Evolutionary conservation across 2,329 filamentous ascomycete species (phyloP).

Genomic region (Diaporthe caulivora): DNA sequence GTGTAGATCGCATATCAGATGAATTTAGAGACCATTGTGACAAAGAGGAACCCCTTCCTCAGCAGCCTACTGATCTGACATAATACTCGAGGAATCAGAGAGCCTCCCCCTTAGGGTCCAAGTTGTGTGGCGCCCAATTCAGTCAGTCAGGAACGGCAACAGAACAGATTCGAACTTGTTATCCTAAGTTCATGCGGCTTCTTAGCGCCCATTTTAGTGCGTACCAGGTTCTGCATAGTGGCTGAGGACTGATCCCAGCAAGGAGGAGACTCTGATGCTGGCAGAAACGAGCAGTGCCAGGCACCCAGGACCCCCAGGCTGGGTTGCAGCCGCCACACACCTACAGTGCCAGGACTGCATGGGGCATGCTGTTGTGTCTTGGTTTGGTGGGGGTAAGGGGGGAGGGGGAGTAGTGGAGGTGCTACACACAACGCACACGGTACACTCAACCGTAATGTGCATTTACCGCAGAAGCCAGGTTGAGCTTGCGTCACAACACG

Average conservation of each 20-base stretch:
- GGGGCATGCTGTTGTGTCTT: conserved; percentile 2
- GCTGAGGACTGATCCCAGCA: conserved; percentile 23
- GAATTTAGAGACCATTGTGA: conserved; percentile 19
- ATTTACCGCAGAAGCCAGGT: conserved; percentile 23
- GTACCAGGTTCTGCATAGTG: conserved; percentile 29
- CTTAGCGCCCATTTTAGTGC: conserved; percentile 25
- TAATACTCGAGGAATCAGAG: background rate
- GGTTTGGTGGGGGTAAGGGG: background rate
- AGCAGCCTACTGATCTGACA: conserved; percentile 3
- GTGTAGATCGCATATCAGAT: conserved; percentile 4
- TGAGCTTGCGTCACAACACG: conserved; percentile 34
- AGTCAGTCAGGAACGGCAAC: conserved; percentile 11
- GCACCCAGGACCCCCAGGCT: conserved; percentile 27
- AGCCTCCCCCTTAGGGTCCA: conserved; percentile 12
- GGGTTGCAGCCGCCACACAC: background rate
- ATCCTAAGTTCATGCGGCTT: conserved; percentile 26
- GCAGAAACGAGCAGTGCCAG: background rate
- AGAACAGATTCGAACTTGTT: conserved; percentile 11
- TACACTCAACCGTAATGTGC: background rate
- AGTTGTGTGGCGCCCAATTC: conserved; percentile 10
- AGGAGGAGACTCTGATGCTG: conserved; percentile 7
- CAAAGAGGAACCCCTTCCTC: background rate
- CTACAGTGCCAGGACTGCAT: conserved; percentile 6
- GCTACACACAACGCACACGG: too few species aligned
- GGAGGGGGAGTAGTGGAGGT: background rate